Base-by-base conservation (phyloP, 345 rosid genomes). In the Arabidopsis suecica region DNA sequence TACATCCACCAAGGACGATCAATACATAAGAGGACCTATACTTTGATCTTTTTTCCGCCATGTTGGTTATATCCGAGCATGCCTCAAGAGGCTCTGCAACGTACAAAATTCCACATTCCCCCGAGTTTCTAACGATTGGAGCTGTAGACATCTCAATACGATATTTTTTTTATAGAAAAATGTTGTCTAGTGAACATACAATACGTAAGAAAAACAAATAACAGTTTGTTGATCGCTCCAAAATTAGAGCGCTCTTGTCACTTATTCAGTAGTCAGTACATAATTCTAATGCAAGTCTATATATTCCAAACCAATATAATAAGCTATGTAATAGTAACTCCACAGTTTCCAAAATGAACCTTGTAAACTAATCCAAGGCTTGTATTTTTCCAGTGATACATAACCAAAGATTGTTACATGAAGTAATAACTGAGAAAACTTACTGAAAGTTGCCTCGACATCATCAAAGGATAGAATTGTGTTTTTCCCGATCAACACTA, bases 401-500 rank as follows among this genome's bases (percentile, higher is more conserved):
- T 16, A 16, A 16, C 18, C 18, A 16, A 16, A 16, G 18, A 16
- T 16, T 9, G 23, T 57, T 49, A 49, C 34, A 56, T 38, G 7
- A 11, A 9, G 37, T 28, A 28, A 28, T 28, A 28, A 28, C 13
- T 23, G 6, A 55, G 49, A 9, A 20, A 69, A 66, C 85, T 69
- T 57, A 90, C 96, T 85, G 68, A 92, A 92, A 79, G 80, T 86
- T 65, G 97, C 94, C 74, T 88, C 94, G 23, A 88, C 59, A 69
- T 83, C 86, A 54, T 81, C 81, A 62, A 92, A 83, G 11, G 96
- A 88, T 61, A 82, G 79, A 61, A 88, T 83, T 33, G 73, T 78
- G 69, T 92, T 85, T 41, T 37, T 67, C 54, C 89, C 90, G 45
- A 87, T 87, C 81, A 90, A 71, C 38, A 92, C 77, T 3, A 92